These are phyloP conservation scores for Suillus fuscotomentosus DNA, from an alignment of 768 basidiomycete genomes.

Conservation along the genomic window DNA sequence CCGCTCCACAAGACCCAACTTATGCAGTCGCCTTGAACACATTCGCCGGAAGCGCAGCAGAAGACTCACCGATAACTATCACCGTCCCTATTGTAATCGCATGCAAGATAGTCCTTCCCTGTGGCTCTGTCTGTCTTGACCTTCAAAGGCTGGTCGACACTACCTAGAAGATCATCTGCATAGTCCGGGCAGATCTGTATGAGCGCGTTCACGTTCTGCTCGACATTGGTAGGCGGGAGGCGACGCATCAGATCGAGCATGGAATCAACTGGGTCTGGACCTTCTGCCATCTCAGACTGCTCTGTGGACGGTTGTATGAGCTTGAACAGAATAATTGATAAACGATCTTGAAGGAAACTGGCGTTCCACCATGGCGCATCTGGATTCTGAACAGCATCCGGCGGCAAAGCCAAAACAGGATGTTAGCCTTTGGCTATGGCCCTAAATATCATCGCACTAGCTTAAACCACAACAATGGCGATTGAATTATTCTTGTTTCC, in stretches of 20 bases:
- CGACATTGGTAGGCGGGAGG: slow-evolving; percentile 87
- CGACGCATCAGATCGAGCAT: slow-evolving; percentile 96
- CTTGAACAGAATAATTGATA: background rate
- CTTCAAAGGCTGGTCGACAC: slow-evolving; percentile 92
- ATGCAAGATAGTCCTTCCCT: slow-evolving; percentile 88
- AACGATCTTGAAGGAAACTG: background rate
- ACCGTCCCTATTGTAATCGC: slow-evolving; percentile 92
- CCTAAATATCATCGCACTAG: too few relatives aligned
- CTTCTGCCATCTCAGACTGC: slow-evolving; percentile 43
- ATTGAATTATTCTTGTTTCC: background rate
- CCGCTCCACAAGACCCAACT: background rate
- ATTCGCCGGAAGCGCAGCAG: background rate
- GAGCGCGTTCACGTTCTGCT: slow-evolving; percentile 83
- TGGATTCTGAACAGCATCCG: background rate
- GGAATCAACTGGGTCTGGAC: slow-evolving; percentile 71
- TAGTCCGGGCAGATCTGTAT: slow-evolving; percentile 86
- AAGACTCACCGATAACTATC: slow-evolving; percentile 78
- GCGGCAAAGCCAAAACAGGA: background rate
- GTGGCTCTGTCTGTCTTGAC: slow-evolving; percentile 76
- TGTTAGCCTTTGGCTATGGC: background rate
- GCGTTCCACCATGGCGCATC: background rate
- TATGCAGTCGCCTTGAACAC: background rate
- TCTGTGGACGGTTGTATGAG: background rate
- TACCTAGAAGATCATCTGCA: slow-evolving; percentile 91
- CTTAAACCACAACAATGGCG: background rate